A percentile compares a stretch with the other conserved stretches of the same genome.
phyloP scores from a whole-genome alignment of 2,329 filamentous ascomycete species.

The Fusarium transvaalense region DNA sequence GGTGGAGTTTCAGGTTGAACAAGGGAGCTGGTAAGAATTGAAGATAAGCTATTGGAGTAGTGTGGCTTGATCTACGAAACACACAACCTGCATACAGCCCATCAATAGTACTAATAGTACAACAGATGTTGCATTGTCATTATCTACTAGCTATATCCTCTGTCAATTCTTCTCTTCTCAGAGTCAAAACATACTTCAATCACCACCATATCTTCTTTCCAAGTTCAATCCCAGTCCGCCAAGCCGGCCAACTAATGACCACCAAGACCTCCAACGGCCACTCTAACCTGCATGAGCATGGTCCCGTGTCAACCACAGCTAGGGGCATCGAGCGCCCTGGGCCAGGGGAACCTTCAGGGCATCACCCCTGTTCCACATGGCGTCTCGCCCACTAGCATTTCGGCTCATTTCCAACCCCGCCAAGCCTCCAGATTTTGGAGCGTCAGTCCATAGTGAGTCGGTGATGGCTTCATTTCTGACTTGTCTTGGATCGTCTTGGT shows the following conservation, averaged over 20 bases:
- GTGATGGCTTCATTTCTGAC: slow-evolving; percentile 47
- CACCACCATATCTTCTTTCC: background rate
- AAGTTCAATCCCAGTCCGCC: slow-evolving; percentile 9
- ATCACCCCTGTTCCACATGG: slow-evolving; percentile 40
- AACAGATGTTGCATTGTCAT: background rate
- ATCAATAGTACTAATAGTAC: background rate
- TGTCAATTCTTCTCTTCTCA: background rate
- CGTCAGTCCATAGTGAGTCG: slow-evolving; percentile 44
- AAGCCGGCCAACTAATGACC: slow-evolving; percentile 6
- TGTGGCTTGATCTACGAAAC: slow-evolving; percentile 1
- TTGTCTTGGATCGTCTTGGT: slow-evolving; percentile 39
- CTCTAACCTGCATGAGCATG: slow-evolving; percentile 35
- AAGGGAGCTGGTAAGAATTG: slow-evolving; percentile 14
- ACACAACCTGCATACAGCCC: background rate
- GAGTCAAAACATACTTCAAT: background rate
- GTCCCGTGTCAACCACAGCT: slow-evolving; percentile 33
- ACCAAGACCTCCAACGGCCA: slow-evolving; percentile 12
- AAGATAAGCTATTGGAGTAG: background rate
- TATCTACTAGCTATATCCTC: background rate
- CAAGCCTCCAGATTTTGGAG: slow-evolving; percentile 4
- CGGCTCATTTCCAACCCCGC: slow-evolving; percentile 10
- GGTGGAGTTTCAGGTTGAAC: slow-evolving; percentile 46
- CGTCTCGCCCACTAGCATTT: slow-evolving; percentile 27
- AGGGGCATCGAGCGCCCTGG: slow-evolving; percentile 34
- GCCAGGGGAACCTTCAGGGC: slow-evolving; percentile 35